Evolutionary conservation across 371 early-diverging fungal species (phyloP), one percentile per base, ranked within the genome.

Genomic region (Mortierella sp.): DNA sequence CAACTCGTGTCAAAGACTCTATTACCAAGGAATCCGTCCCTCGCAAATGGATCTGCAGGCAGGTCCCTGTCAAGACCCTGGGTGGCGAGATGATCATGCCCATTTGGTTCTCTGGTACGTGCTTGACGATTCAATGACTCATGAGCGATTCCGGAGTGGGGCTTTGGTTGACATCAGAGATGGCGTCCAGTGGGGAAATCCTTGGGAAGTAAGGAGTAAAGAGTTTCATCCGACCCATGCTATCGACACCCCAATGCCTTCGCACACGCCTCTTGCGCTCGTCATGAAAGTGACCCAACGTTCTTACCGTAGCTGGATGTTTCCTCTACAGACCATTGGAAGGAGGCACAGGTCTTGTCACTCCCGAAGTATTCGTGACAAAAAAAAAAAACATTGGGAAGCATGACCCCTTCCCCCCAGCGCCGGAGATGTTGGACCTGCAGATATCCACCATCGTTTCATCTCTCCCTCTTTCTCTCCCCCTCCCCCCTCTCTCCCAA

Each of bases 31-130:
- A 73, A 10, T 67, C 74, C n/a, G 43, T 54, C 1, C 74, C 74
- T 9, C 67, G 74, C 26, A 73, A 73, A 31, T 73, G 74, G 74
- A 73, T 67, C 45, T 73, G 74, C 46, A 67, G 54, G 50, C 67
- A 63, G 24, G 68, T 73, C 16, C 64, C 68, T 27, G 64, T 67
- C 57, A 64, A 63, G 61, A 73, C 74, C 1, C 68, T 73, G 13
- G 74, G 74, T 30, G 74, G 74, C 3, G 74, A 73, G 52, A 73
- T 73, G 64, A 67, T 73, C 55, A 61, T 68, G 64, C 74, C 74
- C 23, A 49, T 73, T 6, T 73, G 74, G 74, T 67, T 67, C 38
- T 64, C 74, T 27, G 59, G 74, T 73, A 67, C 54, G 73, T 58
- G 27, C 3, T 54, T 28, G 47, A 19, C 34, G 47, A 21, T 4